These are phyloP conservation scores for Lachnellula suecica DNA, from an alignment of 2,329 filamentous ascomycete species.

Conservation along the genomic window DNA sequence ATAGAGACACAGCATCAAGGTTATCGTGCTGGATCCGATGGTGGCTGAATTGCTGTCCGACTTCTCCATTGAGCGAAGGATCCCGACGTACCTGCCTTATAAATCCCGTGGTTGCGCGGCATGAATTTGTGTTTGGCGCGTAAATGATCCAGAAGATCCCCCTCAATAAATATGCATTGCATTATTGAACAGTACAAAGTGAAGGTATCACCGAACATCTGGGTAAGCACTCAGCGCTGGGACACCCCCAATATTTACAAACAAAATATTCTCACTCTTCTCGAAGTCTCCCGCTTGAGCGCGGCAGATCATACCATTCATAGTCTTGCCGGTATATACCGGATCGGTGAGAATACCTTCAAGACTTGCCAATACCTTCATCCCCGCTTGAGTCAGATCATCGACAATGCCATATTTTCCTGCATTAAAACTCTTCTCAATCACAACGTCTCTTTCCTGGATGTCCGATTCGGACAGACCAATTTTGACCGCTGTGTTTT, in stretches of 20 bases:
- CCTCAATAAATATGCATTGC: neutral
- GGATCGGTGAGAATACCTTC: neutral
- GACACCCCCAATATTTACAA: slow-evolving; percentile 4
- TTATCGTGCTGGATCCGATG: too few relatives aligned
- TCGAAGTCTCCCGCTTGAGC: neutral
- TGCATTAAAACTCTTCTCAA: slow-evolving; percentile 3
- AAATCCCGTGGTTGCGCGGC: too few relatives aligned
- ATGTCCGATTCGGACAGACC: neutral
- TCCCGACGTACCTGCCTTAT: too few relatives aligned
- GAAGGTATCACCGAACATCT: neutral
- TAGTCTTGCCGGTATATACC: neutral
- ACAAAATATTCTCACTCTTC: slow-evolving; percentile 2
- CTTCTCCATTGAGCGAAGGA: too few relatives aligned
- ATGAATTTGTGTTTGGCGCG: too few relatives aligned
- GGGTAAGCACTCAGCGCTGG: slow-evolving; percentile 6
- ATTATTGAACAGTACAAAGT: too few relatives aligned
- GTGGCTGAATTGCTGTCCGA: too few relatives aligned
- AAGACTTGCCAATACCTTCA: neutral
- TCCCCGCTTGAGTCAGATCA: neutral
- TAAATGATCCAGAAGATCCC: too few relatives aligned
- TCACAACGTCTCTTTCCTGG: neutral
- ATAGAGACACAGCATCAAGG: too few relatives aligned
- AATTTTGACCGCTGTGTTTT: neutral
- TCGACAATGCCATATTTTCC: neutral
- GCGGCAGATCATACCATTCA: neutral